These are phyloP conservation scores for Primulina tabacum DNA, from an alignment of 257 asterid species.

Conservation along the genomic window DNA sequence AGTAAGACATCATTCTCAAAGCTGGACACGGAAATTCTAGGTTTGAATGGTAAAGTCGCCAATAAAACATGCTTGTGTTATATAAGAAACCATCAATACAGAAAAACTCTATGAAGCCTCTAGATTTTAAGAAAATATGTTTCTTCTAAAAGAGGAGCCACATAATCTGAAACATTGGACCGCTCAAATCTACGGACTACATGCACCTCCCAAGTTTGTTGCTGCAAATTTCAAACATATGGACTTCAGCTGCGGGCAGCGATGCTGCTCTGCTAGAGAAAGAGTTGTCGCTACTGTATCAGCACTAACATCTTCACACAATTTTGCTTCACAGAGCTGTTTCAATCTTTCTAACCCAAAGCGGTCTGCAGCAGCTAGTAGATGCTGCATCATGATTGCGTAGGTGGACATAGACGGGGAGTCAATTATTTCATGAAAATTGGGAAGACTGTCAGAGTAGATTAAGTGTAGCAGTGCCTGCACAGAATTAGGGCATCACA, in stretches of 20 bases:
- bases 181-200: slow-evolving; percentile 83
- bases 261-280: slow-evolving; percentile 89
- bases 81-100: not conserved
- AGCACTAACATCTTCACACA: slow-evolving; percentile 52
- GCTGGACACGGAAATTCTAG: not conserved
- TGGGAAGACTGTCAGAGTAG: slow-evolving; percentile 73
- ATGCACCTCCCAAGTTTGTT: slow-evolving; percentile 99
- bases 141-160: not conserved
- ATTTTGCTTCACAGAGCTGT: slow-evolving; percentile 77
- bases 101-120: not conserved
- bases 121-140: not conserved
- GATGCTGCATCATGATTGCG: slow-evolving; percentile 81
- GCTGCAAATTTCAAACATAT: slow-evolving; percentile 93
- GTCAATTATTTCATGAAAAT: slow-evolving; percentile 52
- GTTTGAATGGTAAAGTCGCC: too few species aligned
- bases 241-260: slow-evolving; percentile 78
- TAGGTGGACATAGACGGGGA: slow-evolving; percentile 53
- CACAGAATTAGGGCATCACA: slow-evolving; percentile 31
- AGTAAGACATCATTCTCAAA: not conserved
- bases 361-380: slow-evolving; percentile 95
- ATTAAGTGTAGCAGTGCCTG: slow-evolving; percentile 88
- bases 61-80: not conserved
- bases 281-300: slow-evolving; percentile 92
- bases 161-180: slow-evolving; percentile 87
- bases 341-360: slow-evolving; percentile 89